Evolutionary conservation across 2,329 filamentous ascomycete genomes (phyloP), one percentile per base, ranked within the genome.

Genomic region (Fusarium hostae): DNA sequence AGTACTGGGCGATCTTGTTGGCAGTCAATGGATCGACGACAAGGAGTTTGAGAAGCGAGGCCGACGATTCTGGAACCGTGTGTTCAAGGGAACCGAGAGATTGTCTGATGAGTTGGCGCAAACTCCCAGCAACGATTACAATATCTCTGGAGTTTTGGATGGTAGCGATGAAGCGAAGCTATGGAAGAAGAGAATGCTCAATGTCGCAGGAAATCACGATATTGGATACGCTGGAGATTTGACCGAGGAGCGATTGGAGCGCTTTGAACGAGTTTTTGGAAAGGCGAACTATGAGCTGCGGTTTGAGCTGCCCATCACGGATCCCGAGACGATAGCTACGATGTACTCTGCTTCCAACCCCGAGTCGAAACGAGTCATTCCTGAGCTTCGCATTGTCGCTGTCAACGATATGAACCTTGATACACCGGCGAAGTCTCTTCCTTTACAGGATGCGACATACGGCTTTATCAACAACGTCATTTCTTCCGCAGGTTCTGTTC

Each of bases 321-420:
- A 82, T 63, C 74, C 82, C 0, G 77, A 77, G 3, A 75, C 79
- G 24, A 82, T 83, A 50, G 81, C 81, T 16, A 84, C 84, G 16
- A 74, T 86, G 7, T 81, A 80, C 71, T 78, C 87, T 63, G 79
- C 79, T 6, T 79, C 80, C 12, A 86, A 87, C 58, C 82, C 83
- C 3, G 78, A 81, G 3, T 87, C 86, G 9, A 80, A 82, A 48
- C 86, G 84, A 40, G 77, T 90, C 0, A 71, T 82, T 0, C 92
- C 94, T 3, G 91, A 94, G 69, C 84, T 99, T 48, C 92, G 95
- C 72, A 85, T 99, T 62, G 85, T 98, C 34, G 89, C 97, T 39
- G 86, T 99, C 71, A 99, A 99, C 81, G 91, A 94, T 60, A 94
- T 99, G 88, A 97, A 97, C 76, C 89, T 99, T 40, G 96, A 99